These are phyloP conservation scores for Plasmodium gallinaceum DNA, from an alignment of 169 alveolate species.

Conservation along the genomic window DNA sequence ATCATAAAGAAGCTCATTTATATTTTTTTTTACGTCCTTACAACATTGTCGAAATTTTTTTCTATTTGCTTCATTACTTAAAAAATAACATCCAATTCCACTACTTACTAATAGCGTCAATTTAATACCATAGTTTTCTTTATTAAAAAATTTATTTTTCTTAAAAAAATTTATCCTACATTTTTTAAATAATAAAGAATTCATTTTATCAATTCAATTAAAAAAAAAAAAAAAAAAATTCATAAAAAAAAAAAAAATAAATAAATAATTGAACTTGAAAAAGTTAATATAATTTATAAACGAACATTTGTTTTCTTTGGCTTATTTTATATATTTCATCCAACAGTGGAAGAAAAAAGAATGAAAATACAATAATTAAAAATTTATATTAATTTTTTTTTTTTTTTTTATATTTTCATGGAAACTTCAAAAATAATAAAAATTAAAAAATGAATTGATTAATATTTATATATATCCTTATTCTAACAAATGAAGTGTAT, in stretches of 20 bases:
- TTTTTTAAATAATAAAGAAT: conserved; percentile 3
- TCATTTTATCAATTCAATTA: conserved; percentile 22
- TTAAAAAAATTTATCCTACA: conserved; percentile 24
- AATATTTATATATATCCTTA: no score
- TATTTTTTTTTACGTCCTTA: conserved; percentile 26
- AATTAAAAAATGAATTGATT: no score
- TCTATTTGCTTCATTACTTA: conserved; percentile 57
- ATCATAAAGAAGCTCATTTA: neutral
- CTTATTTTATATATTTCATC: no score
- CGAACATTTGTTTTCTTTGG: no score
- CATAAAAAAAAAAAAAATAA: neutral
- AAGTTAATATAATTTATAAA: no score
- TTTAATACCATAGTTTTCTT: conserved; percentile 9
- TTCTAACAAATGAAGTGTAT: no score
- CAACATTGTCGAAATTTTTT: conserved; percentile 5
- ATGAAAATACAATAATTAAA: no score
- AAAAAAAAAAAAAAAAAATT: neutral
- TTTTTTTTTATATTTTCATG: no score
- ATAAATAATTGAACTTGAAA: no score
- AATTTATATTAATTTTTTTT: no score
- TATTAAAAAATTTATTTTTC: conserved; percentile 3
- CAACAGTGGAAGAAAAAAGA: no score
- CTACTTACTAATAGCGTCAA: conserved; percentile 17
- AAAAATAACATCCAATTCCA: conserved; percentile 21
- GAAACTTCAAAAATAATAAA: no score